Evolutionary conservation across 1,284 basidiomycete species (phyloP).

Genomic region (Apiotrichum laibachii): DNA sequence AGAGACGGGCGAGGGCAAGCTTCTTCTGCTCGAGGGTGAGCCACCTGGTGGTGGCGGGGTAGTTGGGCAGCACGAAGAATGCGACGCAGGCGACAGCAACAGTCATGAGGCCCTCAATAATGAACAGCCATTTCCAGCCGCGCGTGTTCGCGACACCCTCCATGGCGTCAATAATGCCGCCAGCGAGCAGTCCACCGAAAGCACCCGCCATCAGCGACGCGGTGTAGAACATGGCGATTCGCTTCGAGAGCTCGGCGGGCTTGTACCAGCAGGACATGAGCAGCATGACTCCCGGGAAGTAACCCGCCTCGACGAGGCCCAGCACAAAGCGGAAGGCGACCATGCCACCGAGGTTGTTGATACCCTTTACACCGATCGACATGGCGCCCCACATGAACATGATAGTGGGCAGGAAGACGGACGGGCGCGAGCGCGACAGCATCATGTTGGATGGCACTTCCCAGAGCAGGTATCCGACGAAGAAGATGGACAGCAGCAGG

Average conservation of each 20-base stretch:
- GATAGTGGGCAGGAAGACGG: conserved; percentile 43
- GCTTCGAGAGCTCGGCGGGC: conserved; percentile 46
- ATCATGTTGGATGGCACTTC: conserved; percentile 51
- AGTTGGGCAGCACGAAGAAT: conserved; percentile 49
- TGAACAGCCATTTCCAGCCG: conserved; percentile 47
- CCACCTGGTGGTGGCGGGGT: conserved; percentile 45
- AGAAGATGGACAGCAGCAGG: conserved; percentile 50
- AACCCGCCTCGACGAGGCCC: conserved; percentile 46
- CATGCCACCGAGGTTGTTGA: conserved; percentile 46
- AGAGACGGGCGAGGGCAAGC: conserved; percentile 23
- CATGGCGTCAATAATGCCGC: conserved; percentile 38
- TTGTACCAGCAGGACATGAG: conserved; percentile 47
- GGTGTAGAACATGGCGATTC: conserved; percentile 37
- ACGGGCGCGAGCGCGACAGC: conserved; percentile 43
- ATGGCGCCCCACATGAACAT: conserved; percentile 43
- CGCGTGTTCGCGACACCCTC: conserved; percentile 30
- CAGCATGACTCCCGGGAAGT: conserved; percentile 47
- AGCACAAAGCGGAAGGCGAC: conserved; percentile 49
- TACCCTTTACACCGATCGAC: conserved; percentile 44
- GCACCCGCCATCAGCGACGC: conserved; percentile 44
- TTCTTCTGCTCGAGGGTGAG: conserved; percentile 36
- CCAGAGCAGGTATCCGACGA: conserved; percentile 35
- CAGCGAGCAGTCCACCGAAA: conserved; percentile 46
- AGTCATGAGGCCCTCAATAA: conserved; percentile 47
- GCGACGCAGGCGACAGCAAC: conserved; percentile 36